Evolutionary conservation across 352 stramenopile genomes (phyloP).

Genomic region (Globisporangium acanthophoron): DNA sequence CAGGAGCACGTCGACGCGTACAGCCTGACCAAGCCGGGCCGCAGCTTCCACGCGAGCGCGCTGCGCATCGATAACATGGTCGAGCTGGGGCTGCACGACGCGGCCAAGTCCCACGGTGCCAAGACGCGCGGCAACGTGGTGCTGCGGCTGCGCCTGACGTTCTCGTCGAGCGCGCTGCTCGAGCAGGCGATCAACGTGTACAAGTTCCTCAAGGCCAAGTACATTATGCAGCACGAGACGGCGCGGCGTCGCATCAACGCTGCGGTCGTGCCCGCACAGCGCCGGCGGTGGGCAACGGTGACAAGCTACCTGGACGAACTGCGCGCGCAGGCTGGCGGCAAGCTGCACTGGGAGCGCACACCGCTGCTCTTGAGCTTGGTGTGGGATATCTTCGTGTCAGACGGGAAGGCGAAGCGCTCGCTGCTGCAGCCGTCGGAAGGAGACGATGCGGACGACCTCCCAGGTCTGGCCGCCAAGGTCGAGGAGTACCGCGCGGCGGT

Average conservation of each 20-base stretch:
- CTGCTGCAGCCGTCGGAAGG: not conserved
- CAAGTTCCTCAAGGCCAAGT: conserved; percentile 56
- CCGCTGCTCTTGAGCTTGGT: conserved; percentile 58
- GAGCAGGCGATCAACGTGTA: conserved; percentile 61
- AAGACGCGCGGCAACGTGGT: conserved; percentile 31
- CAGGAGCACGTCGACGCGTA: conserved; percentile 55
- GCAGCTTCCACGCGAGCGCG: conserved; percentile 1
- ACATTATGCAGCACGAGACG: conserved; percentile 50
- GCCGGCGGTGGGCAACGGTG: conserved; percentile 52
- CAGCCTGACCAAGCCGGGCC: conserved; percentile 31
- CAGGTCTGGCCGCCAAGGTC: conserved; percentile 31
- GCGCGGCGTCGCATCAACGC: conserved; percentile 50
- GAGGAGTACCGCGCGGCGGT: conserved; percentile 40
- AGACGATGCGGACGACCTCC: conserved; percentile 26
- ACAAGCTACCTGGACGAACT: conserved; percentile 56
- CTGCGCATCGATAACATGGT: conserved; percentile 6
- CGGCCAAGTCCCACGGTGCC: not conserved
- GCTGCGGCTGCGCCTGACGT: conserved; percentile 40
- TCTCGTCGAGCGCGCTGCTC: conserved; percentile 55
- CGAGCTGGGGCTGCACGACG: not conserved
- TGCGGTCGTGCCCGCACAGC: conserved; percentile 55
- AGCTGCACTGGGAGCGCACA: conserved; percentile 63
- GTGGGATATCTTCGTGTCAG: conserved; percentile 63
- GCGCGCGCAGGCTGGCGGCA: conserved; percentile 29
- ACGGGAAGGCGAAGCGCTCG: conserved; percentile 17